A percentile compares a stretch with the other conserved stretches of the same genome.
Evolutionary conservation across 306 rosid species (phyloP).

Genomic region (Pueraria montana): DNA sequence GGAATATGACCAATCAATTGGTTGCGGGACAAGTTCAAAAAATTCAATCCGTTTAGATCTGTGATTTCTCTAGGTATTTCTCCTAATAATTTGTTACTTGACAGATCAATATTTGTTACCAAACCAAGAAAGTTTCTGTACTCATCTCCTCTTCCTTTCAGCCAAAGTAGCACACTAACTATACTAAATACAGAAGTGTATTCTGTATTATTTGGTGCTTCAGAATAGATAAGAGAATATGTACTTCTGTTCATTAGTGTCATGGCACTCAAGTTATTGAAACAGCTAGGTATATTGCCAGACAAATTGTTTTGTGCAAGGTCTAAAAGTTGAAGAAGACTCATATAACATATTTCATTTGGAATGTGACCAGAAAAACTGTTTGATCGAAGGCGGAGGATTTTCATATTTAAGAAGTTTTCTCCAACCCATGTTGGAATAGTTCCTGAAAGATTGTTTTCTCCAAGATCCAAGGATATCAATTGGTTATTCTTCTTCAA

Average conservation of each 20-base stretch:
- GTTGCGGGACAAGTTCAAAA: constrained; percentile 49
- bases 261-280: constrained; percentile 23
- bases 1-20: constrained; percentile 46
- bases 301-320: constrained; percentile 43
- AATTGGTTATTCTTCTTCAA: neutral
- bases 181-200: neutral
- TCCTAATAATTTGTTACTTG: neutral
- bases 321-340: constrained; percentile 26
- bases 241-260: neutral
- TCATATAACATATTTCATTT: neutral
- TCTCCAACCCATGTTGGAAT: constrained; percentile 26
- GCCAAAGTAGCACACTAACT: neutral
- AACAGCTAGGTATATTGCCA: constrained; percentile 42
- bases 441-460: neutral
- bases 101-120: constrained; percentile 17
- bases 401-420: neutral
- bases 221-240: too few species aligned
- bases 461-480: constrained; percentile 5
- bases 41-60: neutral
- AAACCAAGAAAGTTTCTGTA: neutral
- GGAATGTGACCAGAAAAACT: neutral
- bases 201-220: too few species aligned
- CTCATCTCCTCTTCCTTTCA: neutral
- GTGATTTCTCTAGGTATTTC: constrained; percentile 6
- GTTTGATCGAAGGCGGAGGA: constrained; percentile 17